A percentile compares a stretch with the other conserved stretches of the same genome.
These are phyloP conservation scores for Diaporthe humulicola DNA, from an alignment of 2,329 filamentous ascomycete genomes.

Conservation along the genomic window DNA sequence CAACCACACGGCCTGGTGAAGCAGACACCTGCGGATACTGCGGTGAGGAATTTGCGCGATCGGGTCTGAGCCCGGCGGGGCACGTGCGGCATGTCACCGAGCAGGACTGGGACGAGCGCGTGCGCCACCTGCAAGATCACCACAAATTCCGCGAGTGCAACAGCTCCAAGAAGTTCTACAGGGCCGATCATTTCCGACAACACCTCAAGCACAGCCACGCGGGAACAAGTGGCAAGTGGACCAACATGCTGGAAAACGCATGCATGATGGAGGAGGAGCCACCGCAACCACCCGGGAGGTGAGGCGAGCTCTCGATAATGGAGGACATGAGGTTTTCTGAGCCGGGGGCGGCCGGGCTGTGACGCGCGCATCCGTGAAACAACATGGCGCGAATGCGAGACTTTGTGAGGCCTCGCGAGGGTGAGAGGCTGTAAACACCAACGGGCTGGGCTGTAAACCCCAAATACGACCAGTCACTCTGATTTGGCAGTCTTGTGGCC, in stretches of 20 bases:
- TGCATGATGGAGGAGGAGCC: constrained; percentile 94
- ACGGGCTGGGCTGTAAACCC: not conserved
- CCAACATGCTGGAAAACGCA: constrained; percentile 95
- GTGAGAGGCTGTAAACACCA: constrained; percentile 12
- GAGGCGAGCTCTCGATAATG: constrained; percentile 14
- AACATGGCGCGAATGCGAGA: constrained; percentile 8
- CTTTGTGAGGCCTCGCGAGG: not conserved
- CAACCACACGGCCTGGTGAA: constrained; percentile 74
- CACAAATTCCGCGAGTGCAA: constrained; percentile 99
- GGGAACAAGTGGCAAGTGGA: constrained; percentile 98
- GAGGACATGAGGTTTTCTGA: not conserved
- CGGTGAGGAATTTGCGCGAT: constrained; percentile 84
- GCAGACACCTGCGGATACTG: constrained; percentile 94
- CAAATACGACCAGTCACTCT: constrained; percentile 2
- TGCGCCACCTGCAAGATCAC: constrained; percentile 87
- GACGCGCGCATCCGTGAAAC: constrained; percentile 10
- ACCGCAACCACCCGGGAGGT: constrained; percentile 55
- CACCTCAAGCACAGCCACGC: constrained; percentile 98
- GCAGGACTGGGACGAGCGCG: constrained; percentile 88
- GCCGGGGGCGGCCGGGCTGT: constrained; percentile 14
- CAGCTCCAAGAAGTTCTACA: constrained; percentile 97
- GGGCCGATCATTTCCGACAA: constrained; percentile 97
- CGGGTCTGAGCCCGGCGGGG: constrained; percentile 55
- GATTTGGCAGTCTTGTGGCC: constrained; percentile 4
- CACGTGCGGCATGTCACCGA: constrained; percentile 72